These are phyloP conservation scores for Entonaema liquescens DNA, from an alignment of 495 filamentous ascomycete species.

Conservation along the genomic window DNA sequence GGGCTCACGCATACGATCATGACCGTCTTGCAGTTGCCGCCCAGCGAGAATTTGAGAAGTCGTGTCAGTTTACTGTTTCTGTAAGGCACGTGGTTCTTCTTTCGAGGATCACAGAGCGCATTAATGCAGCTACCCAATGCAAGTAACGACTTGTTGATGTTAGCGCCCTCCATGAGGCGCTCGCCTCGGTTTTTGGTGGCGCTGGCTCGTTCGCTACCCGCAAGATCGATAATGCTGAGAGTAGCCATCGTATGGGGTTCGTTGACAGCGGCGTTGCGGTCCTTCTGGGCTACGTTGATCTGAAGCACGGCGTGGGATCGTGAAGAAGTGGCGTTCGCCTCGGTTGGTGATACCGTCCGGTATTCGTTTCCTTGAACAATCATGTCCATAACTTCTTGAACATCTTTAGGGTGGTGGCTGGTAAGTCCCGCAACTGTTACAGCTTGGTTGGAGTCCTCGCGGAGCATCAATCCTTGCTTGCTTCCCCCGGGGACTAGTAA, in stretches of 20 bases:
- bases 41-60: conserved; percentile 94
- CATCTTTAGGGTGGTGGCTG: conserved; percentile 83
- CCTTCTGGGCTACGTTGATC: conserved; percentile 94
- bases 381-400: conserved; percentile 99
- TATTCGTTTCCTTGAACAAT: conserved; percentile 94
- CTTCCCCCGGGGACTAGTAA: conserved; percentile 85
- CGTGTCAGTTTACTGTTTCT: conserved; percentile 97
- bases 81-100: conserved; percentile 95
- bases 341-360: conserved; percentile 95
- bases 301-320: conserved; percentile 98
- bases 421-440: conserved; percentile 93
- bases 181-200: conserved; percentile 97
- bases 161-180: conserved; percentile 89
- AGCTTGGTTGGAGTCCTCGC: conserved; percentile 92
- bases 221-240: conserved; percentile 96
- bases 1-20: conserved; percentile 99
- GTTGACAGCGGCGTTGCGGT: conserved; percentile 89
- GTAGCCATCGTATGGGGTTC: conserved; percentile 99
- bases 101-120: conserved; percentile 92
- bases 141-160: conserved; percentile 98
- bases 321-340: conserved; percentile 97
- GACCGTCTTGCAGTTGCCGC: conserved; percentile 97
- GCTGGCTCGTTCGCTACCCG: conserved; percentile 94
- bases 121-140: conserved; percentile 98
- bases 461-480: conserved; percentile 89